phyloP scores from a whole-genome alignment of 1,139 yeast species.

The Pneumocystis carinii region DNA sequence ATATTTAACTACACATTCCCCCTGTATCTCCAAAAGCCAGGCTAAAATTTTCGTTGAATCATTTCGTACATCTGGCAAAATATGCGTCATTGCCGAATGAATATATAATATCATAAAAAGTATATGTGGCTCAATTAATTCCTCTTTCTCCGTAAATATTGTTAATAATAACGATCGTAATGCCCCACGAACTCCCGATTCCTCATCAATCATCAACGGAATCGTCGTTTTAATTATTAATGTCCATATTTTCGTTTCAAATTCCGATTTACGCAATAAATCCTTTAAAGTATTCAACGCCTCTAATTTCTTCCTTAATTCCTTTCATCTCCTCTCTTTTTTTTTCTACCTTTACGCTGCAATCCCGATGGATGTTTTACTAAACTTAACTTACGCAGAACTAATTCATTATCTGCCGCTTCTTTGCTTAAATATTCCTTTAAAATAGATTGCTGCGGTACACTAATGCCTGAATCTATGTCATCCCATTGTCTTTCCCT shows the following conservation, averaged over 20 bases:
- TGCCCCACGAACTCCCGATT: conserved; percentile 49
- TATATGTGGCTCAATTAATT: conserved; percentile 52
- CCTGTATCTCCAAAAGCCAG: conserved; percentile 18
- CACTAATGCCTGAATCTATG: background rate
- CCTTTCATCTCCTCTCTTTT: background rate
- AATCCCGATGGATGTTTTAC: background rate
- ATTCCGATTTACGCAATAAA: background rate
- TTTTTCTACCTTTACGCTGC: background rate
- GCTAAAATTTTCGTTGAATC: conserved; percentile 52
- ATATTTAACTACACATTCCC: background rate
- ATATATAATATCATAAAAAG: conserved; percentile 54
- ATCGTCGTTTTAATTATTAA: conserved; percentile 42
- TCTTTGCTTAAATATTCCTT: background rate
- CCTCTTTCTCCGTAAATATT: conserved; percentile 30
- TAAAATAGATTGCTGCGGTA: background rate
- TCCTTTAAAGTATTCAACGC: background rate
- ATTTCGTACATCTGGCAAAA: conserved; percentile 54
- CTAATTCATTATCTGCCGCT: background rate
- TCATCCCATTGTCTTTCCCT: too few species aligned
- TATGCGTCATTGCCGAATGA: conserved; percentile 92
- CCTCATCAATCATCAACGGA: conserved; percentile 47
- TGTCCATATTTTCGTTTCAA: conserved; percentile 12
- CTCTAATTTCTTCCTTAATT: background rate
- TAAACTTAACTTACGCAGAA: background rate
- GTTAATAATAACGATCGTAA: conserved; percentile 37